Evolutionary conservation across 108 stramenopile species (phyloP).

Genomic region (Fragilaria crotonensis): DNA sequence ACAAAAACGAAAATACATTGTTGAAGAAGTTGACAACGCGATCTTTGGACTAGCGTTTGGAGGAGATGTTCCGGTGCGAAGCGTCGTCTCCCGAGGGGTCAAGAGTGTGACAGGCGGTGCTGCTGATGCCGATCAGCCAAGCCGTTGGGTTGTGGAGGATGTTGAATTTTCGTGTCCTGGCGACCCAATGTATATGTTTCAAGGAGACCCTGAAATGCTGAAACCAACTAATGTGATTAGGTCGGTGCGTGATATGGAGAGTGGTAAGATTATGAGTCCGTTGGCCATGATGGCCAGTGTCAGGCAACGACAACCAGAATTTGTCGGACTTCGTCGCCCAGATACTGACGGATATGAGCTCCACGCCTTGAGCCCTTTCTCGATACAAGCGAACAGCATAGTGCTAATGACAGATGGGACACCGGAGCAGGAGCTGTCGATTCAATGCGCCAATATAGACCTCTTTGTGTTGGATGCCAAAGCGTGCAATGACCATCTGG

Average conservation of each 20-base stretch:
- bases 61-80: constrained; percentile 35
- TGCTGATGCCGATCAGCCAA: not conserved
- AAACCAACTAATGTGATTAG: constrained; percentile 14
- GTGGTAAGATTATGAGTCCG: constrained; percentile 16
- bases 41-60: constrained; percentile 44
- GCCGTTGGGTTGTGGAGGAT: constrained; percentile 15
- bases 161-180: constrained; percentile 7
- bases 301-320: constrained; percentile 10
- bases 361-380: constrained; percentile 5
- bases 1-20: constrained; percentile 1
- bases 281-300: constrained; percentile 10
- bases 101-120: constrained; percentile 16
- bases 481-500: constrained; percentile 40
- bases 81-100: constrained; percentile 47
- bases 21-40: constrained; percentile 6
- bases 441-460: constrained; percentile 36
- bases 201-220: constrained; percentile 1
- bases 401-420: constrained; percentile 26
- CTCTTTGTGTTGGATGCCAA: constrained; percentile 37
- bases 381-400: not conserved
- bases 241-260: constrained; percentile 11
- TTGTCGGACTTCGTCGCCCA: constrained; percentile 31
- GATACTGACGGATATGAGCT: constrained; percentile 35
- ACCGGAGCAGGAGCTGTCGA: constrained; percentile 5
- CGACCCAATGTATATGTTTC: constrained; percentile 24